These are phyloP conservation scores for Penicillium concentricum DNA, from an alignment of 2,329 filamentous ascomycete genomes.

Conservation along the genomic window DNA sequence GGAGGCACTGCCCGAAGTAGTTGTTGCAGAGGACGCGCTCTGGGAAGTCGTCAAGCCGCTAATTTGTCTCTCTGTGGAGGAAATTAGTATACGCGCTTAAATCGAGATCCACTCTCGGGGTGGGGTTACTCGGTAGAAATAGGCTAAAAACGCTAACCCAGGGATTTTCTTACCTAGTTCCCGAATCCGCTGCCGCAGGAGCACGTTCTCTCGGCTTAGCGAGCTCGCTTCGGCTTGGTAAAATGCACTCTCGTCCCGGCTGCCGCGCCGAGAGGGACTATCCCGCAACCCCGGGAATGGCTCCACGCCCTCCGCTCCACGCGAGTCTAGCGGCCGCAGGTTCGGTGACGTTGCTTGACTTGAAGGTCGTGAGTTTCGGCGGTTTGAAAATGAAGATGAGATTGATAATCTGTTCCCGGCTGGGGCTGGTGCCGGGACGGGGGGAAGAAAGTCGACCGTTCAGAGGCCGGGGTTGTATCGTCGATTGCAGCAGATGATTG, in stretches of 20 bases:
- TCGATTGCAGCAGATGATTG: constrained; percentile 40
- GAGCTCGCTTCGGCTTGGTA: constrained; percentile 50
- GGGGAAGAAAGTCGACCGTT: constrained; percentile 43
- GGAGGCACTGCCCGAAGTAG: constrained; percentile 5
- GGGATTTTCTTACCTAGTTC: constrained; percentile 41
- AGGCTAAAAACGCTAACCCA: background rate
- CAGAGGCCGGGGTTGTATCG: constrained; percentile 44
- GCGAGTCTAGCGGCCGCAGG: constrained; percentile 33
- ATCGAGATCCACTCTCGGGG: background rate
- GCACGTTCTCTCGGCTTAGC: constrained; percentile 49
- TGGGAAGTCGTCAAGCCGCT: constrained; percentile 15
- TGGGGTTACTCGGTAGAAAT: constrained; percentile 1
- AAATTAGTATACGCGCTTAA: constrained; percentile 1
- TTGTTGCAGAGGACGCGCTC: constrained; percentile 1
- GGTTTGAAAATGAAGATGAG: constrained; percentile 35
- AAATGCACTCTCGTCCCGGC: constrained; percentile 48
- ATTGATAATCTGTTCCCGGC: constrained; percentile 35
- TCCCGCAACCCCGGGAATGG: constrained; percentile 29
- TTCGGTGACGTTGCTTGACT: constrained; percentile 41
- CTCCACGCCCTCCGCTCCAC: constrained; percentile 27
- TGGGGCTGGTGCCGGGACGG: constrained; percentile 20
- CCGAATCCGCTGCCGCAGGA: constrained; percentile 48
- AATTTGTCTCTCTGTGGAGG: constrained; percentile 22
- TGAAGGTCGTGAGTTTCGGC: constrained; percentile 35
- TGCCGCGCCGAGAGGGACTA: constrained; percentile 35